phyloP scores from a whole-genome alignment of 2,329 filamentous ascomycete species.

The Biscogniauxia marginata region DNA sequence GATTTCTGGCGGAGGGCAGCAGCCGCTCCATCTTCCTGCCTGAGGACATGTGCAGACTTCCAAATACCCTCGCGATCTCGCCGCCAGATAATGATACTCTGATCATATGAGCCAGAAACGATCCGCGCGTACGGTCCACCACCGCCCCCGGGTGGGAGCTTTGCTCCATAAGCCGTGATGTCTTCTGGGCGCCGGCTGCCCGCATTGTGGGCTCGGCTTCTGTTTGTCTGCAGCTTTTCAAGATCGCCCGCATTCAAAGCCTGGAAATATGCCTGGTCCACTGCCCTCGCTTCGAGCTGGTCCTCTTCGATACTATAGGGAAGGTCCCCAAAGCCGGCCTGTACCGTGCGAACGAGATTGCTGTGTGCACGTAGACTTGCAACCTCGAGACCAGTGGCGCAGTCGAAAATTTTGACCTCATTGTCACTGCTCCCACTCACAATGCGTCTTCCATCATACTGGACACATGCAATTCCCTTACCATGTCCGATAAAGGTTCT shows the following conservation, averaged over 20 bases:
- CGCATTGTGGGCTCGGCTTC: constrained; percentile 55
- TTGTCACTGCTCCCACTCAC: constrained; percentile 96
- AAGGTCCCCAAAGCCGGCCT: constrained; percentile 89
- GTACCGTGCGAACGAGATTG: constrained; percentile 87
- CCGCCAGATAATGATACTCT: constrained; percentile 93
- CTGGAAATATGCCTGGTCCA: constrained; percentile 72
- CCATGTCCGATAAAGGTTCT: constrained; percentile 82
- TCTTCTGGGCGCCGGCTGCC: constrained; percentile 74
- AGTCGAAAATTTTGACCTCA: constrained; percentile 93
- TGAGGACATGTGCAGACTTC: constrained; percentile 72
- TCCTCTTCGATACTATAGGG: constrained; percentile 78
- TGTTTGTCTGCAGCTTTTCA: constrained; percentile 35
- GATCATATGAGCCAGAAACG: constrained; percentile 94
- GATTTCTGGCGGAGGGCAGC: constrained; percentile 40
- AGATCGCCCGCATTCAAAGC: constrained; percentile 53
- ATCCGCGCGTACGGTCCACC: constrained; percentile 91
- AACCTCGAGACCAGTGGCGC: constrained; percentile 80
- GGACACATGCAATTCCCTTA: constrained; percentile 96
- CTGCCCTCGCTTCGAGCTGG: constrained; percentile 65
- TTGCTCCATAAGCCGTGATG: constrained; percentile 78
- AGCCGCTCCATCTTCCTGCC: constrained; percentile 68
- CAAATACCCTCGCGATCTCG: constrained; percentile 82
- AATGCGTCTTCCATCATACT: constrained; percentile 90
- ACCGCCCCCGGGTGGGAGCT: constrained; percentile 85
- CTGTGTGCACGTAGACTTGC: constrained; percentile 80